Evolutionary conservation across 1,284 basidiomycete species (phyloP).

Genomic region (Trametes pubescens): DNA sequence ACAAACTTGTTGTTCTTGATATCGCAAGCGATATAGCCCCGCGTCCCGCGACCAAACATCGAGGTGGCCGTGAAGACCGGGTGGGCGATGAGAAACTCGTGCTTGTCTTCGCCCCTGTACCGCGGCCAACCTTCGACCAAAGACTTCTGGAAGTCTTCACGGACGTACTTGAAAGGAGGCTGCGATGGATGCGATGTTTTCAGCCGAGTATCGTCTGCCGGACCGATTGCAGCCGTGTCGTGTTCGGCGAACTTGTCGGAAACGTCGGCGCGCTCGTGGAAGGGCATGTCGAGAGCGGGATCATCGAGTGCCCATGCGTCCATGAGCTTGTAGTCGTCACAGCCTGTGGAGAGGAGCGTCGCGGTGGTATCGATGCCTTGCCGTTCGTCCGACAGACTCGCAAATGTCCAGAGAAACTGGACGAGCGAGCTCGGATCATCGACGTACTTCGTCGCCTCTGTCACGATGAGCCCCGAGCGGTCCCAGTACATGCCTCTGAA

Average conservation of each 20-base stretch:
- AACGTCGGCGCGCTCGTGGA: not conserved
- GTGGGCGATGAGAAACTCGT: conserved; percentile 12
- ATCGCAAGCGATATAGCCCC: conserved; percentile 17
- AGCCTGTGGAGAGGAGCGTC: not conserved
- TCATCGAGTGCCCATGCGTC: not conserved
- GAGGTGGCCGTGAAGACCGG: conserved; percentile 1
- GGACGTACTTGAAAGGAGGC: conserved; percentile 17
- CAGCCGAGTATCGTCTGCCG: not conserved
- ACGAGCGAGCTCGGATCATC: conserved; percentile 19
- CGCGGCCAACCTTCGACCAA: conserved; percentile 6
- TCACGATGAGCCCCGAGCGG: conserved; percentile 12
- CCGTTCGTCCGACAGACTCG: conserved; percentile 3
- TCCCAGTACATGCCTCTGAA: conserved; percentile 20
- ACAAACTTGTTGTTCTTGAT: conserved; percentile 2
- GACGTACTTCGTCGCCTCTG: conserved; percentile 9
- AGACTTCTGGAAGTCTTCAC: conserved; percentile 13
- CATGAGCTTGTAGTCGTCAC: conserved; percentile 15
- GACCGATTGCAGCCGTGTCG: not conserved
- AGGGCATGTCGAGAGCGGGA: not conserved
- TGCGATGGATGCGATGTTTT: not conserved
- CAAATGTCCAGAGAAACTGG: conserved; percentile 25
- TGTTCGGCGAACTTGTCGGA: not conserved
- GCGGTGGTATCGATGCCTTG: conserved; percentile 29
- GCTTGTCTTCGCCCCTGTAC: conserved; percentile 5
- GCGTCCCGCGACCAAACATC: conserved; percentile 21